Evolutionary conservation across 108 stramenopile genomes (phyloP).

Genomic region (Aurantiochytrium sp.): DNA sequence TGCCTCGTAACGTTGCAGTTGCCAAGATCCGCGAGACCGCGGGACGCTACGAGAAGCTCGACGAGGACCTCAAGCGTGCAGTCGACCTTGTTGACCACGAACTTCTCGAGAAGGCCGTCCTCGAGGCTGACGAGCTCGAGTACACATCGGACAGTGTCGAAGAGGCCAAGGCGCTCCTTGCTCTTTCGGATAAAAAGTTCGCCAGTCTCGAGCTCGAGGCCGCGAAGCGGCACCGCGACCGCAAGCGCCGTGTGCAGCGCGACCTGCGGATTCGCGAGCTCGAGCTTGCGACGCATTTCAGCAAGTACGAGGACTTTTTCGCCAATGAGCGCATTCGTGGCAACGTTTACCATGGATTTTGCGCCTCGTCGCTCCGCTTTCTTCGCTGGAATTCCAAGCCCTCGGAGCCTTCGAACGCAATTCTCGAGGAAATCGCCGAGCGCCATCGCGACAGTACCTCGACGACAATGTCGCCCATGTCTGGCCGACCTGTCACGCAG

Average conservation of each 20-base stretch:
- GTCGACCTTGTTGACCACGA: neutral
- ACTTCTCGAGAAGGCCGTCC: neutral
- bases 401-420: neutral
- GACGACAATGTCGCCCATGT: neutral
- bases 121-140: neutral
- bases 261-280: conserved; percentile 53
- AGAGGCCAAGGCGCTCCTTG: conserved; percentile 19
- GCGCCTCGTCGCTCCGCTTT: neutral
- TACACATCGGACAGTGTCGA: neutral
- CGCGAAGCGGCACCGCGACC: conserved; percentile 41
- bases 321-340: conserved; percentile 11
- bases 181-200: conserved; percentile 45
- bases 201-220: conserved; percentile 36
- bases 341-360: neutral
- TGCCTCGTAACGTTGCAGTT: neutral
- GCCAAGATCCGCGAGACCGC: neutral
- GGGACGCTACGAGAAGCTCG: neutral
- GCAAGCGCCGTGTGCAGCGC: conserved; percentile 44
- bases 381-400: neutral
- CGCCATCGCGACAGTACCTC: neutral
- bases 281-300: conserved; percentile 29
- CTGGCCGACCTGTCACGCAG: neutral
- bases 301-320: conserved; percentile 31
- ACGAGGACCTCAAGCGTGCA: neutral
- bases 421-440: neutral